phyloP scores from a whole-genome alignment of 352 stramenopile genomes.

The Aphanomyces astaci region DNA sequence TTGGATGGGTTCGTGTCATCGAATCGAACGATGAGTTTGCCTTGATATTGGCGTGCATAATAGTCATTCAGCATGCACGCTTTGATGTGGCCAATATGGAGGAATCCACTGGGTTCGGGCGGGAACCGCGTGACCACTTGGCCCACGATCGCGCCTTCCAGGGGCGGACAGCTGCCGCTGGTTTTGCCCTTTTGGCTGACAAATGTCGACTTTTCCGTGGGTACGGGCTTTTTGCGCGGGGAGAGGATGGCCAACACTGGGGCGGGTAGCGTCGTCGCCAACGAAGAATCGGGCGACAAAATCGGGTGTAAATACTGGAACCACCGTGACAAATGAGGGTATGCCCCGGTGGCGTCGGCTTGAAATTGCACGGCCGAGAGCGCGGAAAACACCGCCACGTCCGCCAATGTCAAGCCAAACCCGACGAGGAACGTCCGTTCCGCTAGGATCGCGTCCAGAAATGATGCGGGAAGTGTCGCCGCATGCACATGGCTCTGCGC shows the following conservation, averaged over 20 bases:
- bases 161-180: slow-evolving; percentile 82
- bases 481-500: slow-evolving; percentile 49
- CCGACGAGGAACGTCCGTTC: slow-evolving; percentile 92
- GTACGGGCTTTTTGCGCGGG: slow-evolving; percentile 18
- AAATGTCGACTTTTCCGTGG: slow-evolving; percentile 24
- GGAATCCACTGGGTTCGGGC: slow-evolving; percentile 96
- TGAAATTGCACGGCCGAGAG: slow-evolving; percentile 41
- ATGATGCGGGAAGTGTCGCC: slow-evolving; percentile 48
- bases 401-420: slow-evolving; percentile 90
- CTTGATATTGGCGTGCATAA: slow-evolving; percentile 96
- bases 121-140: slow-evolving; percentile 98
- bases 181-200: slow-evolving; percentile 65
- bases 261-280: too few species aligned
- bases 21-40: slow-evolving; percentile 97
- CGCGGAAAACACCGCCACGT: slow-evolving; percentile 90
- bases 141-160: slow-evolving; percentile 92
- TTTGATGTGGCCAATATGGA: slow-evolving; percentile 99
- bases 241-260: too few species aligned
- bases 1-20: slow-evolving; percentile 99
- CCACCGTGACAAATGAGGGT: slow-evolving; percentile 72
- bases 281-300: slow-evolving; percentile 41
- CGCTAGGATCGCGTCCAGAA: slow-evolving; percentile 85
- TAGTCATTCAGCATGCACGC: slow-evolving; percentile 99
- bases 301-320: slow-evolving; percentile 48
- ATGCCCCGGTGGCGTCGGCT: slow-evolving; percentile 26